These are phyloP conservation scores for Penicillium sclerotiorum DNA, from an alignment of 2,329 filamentous ascomycete species.

Conservation along the genomic window DNA sequence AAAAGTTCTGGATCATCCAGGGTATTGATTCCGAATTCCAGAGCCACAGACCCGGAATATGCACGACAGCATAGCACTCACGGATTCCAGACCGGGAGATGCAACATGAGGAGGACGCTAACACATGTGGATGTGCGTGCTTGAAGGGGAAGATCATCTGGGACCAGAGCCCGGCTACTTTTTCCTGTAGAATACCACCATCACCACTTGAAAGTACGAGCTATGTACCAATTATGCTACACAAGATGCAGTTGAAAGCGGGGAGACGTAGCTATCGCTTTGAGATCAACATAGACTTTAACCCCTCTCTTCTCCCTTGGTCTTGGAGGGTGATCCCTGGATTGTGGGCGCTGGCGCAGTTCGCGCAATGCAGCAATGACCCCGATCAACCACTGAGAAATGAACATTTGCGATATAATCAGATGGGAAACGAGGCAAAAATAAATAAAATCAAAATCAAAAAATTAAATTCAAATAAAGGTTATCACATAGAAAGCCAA, in stretches of 20 bases:
- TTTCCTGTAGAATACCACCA: too few relatives aligned
- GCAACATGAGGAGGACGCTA: conserved; percentile 9
- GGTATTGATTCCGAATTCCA: conserved; percentile 15
- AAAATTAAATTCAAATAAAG: background rate
- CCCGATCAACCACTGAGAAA: conserved; percentile 13
- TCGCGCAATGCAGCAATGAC: background rate
- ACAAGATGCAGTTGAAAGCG: background rate
- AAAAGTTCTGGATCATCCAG: conserved; percentile 2
- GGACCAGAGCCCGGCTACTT: too few relatives aligned
- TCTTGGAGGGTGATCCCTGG: conserved; percentile 6
- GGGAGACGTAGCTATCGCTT: background rate
- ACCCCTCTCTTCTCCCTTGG: background rate
- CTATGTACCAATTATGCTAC: background rate
- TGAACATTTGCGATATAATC: background rate
- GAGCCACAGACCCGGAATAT: conserved; percentile 14
- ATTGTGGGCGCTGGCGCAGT: conserved; percentile 1
- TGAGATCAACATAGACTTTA: background rate
- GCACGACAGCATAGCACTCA: conserved; percentile 17
- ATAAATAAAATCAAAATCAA: background rate
- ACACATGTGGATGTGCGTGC: too few relatives aligned
- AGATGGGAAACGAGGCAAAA: background rate
- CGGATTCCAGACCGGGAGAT: conserved; percentile 15
- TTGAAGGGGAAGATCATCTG: too few relatives aligned
- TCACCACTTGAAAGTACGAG: background rate
- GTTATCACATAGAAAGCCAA: too few relatives aligned